Percentiles rank a stretch among this genome's conserved stretches.
phyloP scores from a whole-genome alignment of 176 grass and related monocot species.

The Lolium perenne region DNA sequence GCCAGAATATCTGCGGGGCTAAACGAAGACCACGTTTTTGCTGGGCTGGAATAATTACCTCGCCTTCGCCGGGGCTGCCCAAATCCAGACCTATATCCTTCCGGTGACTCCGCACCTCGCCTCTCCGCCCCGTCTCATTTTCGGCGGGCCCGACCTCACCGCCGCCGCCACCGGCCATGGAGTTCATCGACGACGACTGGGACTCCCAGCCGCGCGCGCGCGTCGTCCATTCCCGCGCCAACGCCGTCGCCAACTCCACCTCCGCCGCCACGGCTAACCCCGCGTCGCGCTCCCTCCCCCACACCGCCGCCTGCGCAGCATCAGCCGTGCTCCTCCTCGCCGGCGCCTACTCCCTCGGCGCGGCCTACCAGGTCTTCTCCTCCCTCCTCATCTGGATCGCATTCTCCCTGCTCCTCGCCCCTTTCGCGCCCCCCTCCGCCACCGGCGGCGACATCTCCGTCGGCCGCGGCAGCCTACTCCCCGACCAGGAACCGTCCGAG shows the following conservation, averaged over 20 bases:
- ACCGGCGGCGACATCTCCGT: conserved; percentile 70
- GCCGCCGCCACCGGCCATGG: conserved; percentile 52
- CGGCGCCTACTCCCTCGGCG: conserved; percentile 53
- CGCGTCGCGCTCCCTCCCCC: conserved; percentile 44
- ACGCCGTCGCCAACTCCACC: background rate
- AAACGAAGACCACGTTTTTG: too few relatives aligned
- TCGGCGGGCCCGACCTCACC: background rate
- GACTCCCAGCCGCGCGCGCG: conserved; percentile 68
- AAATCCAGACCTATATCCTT: too few relatives aligned
- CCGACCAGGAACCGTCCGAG: conserved; percentile 4
- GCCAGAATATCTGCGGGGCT: too few relatives aligned
- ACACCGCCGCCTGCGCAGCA: conserved; percentile 46
- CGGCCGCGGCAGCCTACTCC: conserved; percentile 61
- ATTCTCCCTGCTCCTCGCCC: conserved; percentile 64
- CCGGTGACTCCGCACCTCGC: background rate
- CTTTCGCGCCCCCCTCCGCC: conserved; percentile 65
- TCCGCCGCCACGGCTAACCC: background rate
- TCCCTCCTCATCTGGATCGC: conserved; percentile 67
- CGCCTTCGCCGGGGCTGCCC: too few relatives aligned
- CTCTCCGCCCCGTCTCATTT: background rate
- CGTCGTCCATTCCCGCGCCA: conserved; percentile 55
- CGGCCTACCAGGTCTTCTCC: conserved; percentile 46
- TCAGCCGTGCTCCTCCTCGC: conserved; percentile 50
- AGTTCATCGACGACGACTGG: conserved; percentile 81
- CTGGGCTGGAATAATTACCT: too few relatives aligned